Evolutionary conservation across 2,329 filamentous ascomycete species (phyloP).

Genomic region (Pestalotiopsis sp.): DNA sequence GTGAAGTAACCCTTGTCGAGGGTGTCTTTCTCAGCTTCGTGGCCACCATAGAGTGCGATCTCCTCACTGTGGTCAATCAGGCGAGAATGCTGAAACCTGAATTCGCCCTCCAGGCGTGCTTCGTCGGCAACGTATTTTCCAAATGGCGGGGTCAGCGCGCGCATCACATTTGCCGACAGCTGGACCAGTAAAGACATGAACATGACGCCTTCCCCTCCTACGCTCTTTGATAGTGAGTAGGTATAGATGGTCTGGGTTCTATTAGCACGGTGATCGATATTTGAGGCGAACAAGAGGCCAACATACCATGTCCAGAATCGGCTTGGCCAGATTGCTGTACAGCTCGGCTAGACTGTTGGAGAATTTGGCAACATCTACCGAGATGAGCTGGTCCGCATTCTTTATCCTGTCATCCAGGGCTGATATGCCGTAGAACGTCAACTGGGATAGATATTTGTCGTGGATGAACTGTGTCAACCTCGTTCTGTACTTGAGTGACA

Average conservation of each 20-base stretch:
- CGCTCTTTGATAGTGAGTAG: slow-evolving; percentile 87
- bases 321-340: slow-evolving; percentile 96
- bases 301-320: slow-evolving; percentile 83
- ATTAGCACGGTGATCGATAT: slow-evolving; percentile 5
- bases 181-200: slow-evolving; percentile 95
- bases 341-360: slow-evolving; percentile 92
- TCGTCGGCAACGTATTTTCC: slow-evolving; percentile 98
- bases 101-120: slow-evolving; percentile 91
- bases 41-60: slow-evolving; percentile 87
- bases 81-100: slow-evolving; percentile 90
- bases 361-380: slow-evolving; percentile 95
- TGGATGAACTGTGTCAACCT: slow-evolving; percentile 94
- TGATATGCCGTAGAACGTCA: slow-evolving; percentile 97
- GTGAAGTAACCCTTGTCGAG: slow-evolving; percentile 99
- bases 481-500: slow-evolving; percentile 90
- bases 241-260: slow-evolving; percentile 78
- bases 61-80: slow-evolving; percentile 97
- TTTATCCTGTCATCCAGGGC: slow-evolving; percentile 97
- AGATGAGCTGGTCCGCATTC: slow-evolving; percentile 96
- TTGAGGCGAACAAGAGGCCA: background rate
- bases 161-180: slow-evolving; percentile 89
- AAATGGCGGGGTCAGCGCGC: slow-evolving; percentile 91
- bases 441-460: slow-evolving; percentile 92
- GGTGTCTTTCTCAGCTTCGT: slow-evolving; percentile 93
- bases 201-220: slow-evolving; percentile 94